Evolutionary conservation across 345 rosid genomes (phyloP).

Genomic region (Conringia planisiliqua): DNA sequence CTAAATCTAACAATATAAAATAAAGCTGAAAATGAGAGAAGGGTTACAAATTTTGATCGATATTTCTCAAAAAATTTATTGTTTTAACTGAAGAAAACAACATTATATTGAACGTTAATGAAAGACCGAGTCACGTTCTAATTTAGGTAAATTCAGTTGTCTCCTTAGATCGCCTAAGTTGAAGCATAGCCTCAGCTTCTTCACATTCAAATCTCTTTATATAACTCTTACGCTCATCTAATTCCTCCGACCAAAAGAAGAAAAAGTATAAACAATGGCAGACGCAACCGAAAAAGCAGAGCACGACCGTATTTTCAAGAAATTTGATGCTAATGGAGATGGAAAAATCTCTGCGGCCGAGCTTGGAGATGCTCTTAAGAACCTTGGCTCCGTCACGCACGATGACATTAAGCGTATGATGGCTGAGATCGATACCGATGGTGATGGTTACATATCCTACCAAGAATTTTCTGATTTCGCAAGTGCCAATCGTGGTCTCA

Average conservation of each 20-base stretch:
- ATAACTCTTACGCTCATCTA: not conserved
- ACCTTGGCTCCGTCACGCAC: constrained; percentile 52
- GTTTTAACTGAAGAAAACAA: not conserved
- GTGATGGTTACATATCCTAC: constrained; percentile 79
- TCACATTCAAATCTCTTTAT: constrained; percentile 20
- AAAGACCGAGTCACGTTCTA: constrained; percentile 27
- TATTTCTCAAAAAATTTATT: not conserved
- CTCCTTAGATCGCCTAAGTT: constrained; percentile 14
- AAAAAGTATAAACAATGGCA: constrained; percentile 40
- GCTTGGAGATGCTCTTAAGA: constrained; percentile 72
- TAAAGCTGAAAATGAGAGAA: not conserved
- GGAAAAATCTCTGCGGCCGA: constrained; percentile 71
- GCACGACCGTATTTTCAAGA: constrained; percentile 69
- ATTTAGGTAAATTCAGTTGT: constrained; percentile 20
- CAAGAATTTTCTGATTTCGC: constrained; percentile 72
- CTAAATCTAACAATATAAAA: not conserved
- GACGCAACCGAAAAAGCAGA: constrained; percentile 53
- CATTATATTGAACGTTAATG: not conserved
- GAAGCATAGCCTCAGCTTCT: constrained; percentile 33
- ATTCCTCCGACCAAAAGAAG: not conserved
- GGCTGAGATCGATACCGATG: constrained; percentile 87
- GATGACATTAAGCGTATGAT: constrained; percentile 80
- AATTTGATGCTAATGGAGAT: constrained; percentile 78
- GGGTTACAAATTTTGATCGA: not conserved
- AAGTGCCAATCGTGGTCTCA: constrained; percentile 65